Base-by-base conservation (phyloP, 1,284 basidiomycete genomes). In the Boletellus deceptivus region DNA sequence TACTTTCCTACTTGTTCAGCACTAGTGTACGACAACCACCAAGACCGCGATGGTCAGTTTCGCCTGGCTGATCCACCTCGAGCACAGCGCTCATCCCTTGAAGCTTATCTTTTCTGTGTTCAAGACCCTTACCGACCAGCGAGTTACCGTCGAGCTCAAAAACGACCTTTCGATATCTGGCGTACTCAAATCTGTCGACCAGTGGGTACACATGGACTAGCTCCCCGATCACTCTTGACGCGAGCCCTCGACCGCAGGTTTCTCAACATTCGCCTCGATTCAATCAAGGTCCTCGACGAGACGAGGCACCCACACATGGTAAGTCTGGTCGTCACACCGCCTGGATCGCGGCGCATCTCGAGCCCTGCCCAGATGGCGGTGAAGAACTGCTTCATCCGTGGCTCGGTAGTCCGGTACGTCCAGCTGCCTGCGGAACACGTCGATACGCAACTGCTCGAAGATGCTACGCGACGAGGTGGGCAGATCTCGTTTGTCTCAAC, bases 141-240 rank as follows among this genome's bases (percentile, higher is more conserved):
- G 87, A 61, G 93, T 98, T 63, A 97, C 93, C 16, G 94, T 99
- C 61, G 96, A 99, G 72, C 86, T 99, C 65, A 99, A 99, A 77
- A 99, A 99, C 74, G 96, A 99, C 72, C 85, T 99, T 48, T 94
- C 91, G 17, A 96, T 99, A 69, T 93, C 92, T 13, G 97, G 97
- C 3, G 91, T 93, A 20, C 76, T 99, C 62, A 98, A 97, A 78
- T 96, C 93, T 46, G 96, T 99, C 43, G 96, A 98, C 77, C 97
- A 99, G 93, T 96, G 67, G 60, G 90, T 53, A 17, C 47, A 36
- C 40, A 7, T 20, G 33, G 39, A 24, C 46, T 37, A 27, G 35
- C 44, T 31, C 42, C 43, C 16, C 18, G 18, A 43, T 33, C 24
- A n/a, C 41, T 3, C 11, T 41, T 48, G 34, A 56, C 33, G 25